Conservation (phyloP, 139 green algal genomes). For the Coelastrella sp. region DNA sequence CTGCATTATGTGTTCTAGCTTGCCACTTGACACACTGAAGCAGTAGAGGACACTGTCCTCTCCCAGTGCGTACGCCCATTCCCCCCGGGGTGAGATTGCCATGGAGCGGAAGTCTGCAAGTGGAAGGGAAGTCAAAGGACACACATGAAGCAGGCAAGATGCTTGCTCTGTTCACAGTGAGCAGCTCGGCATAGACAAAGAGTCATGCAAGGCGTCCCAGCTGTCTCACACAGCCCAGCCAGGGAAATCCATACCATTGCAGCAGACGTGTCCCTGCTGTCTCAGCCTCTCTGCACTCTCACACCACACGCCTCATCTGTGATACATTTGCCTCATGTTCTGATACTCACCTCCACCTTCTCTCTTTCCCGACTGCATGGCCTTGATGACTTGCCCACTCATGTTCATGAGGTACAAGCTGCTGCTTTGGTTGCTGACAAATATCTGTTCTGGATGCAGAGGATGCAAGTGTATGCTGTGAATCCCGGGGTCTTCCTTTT, state of each 20-base stretch:
- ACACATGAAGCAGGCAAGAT: neutral
- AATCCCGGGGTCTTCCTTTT: conserved; percentile 73
- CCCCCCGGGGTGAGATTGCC: conserved; percentile 82
- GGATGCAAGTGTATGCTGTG: conserved; percentile 82
- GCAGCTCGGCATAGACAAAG: too few relatives aligned
- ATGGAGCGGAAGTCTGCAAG: conserved; percentile 79
- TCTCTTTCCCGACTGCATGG: conserved; percentile 81
- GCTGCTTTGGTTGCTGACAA: conserved; percentile 86
- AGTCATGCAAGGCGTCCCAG: too few relatives aligned
- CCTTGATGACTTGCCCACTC: conserved; percentile 81
- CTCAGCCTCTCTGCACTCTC: too few relatives aligned
- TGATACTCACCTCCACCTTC: conserved; percentile 58
- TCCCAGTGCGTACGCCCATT: conserved; percentile 92
- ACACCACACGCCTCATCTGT: too few relatives aligned
- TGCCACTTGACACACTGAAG: conserved; percentile 74
- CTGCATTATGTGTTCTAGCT: conserved; percentile 91
- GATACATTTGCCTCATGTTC: too few relatives aligned
- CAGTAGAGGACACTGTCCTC: conserved; percentile 89
- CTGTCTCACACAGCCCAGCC: too few relatives aligned
- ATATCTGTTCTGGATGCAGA: conserved; percentile 87
- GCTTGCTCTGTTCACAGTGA: neutral
- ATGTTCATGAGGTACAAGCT: conserved; percentile 91
- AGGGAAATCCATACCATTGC: too few relatives aligned
- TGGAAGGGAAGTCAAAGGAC: neutral
- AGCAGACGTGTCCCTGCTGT: neutral